phyloP scores from a whole-genome alignment of 805 yeast species.

The Lachancea lanzarotensis region DNA sequence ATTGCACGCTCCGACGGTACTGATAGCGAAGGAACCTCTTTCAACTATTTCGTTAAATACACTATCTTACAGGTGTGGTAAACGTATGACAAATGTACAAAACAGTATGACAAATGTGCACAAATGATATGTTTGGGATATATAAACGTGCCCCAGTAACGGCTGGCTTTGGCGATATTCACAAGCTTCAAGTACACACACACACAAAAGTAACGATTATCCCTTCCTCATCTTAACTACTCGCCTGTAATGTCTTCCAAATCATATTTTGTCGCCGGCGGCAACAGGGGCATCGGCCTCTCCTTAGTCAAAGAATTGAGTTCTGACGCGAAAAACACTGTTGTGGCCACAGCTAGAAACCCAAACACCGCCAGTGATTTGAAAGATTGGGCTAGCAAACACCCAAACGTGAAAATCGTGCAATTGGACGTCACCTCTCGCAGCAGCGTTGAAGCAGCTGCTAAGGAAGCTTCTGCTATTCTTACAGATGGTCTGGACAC shows the following conservation, averaged over 20 bases:
- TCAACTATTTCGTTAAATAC: too few relatives aligned
- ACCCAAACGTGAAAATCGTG: constrained; percentile 16
- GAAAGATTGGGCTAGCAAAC: constrained; percentile 10
- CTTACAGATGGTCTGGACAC: constrained; percentile 25
- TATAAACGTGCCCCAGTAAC: too few relatives aligned
- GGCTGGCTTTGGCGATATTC: too few relatives aligned
- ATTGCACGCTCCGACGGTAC: too few relatives aligned
- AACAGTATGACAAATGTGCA: too few relatives aligned
- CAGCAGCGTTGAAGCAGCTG: constrained; percentile 17
- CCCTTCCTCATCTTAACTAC: background rate
- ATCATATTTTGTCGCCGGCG: constrained; percentile 33
- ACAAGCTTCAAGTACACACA: too few relatives aligned
- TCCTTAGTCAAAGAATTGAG: constrained; percentile 26
- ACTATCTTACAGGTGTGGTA: too few relatives aligned
- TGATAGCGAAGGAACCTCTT: too few relatives aligned
- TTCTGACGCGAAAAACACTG: constrained; percentile 5
- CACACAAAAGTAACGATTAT: too few relatives aligned
- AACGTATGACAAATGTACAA: too few relatives aligned
- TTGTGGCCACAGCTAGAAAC: constrained; percentile 19
- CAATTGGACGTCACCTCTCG: constrained; percentile 18
- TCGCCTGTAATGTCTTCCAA: background rate
- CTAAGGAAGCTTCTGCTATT: constrained; percentile 9
- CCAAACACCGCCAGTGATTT: constrained; percentile 17
- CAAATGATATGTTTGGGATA: too few relatives aligned
- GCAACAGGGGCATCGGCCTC: constrained; percentile 35